Conservation (phyloP, 1,139 yeast genomes). For the Yamadazyma diddensiae region DNA sequence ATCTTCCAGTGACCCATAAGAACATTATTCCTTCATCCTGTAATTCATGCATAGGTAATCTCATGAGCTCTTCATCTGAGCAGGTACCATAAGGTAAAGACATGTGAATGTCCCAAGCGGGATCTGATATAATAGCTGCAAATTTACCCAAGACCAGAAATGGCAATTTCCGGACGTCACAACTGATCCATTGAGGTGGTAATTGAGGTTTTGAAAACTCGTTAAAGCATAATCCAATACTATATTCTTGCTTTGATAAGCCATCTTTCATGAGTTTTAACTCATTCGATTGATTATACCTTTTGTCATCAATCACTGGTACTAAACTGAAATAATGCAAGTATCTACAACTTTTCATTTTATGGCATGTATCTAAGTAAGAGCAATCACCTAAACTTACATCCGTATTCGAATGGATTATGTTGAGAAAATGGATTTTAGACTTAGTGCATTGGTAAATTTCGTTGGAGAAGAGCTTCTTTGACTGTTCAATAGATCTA, state of each 20-base stretch:
- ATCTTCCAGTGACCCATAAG: constrained; percentile 94
- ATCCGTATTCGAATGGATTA: constrained; percentile 58
- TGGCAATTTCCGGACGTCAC: constrained; percentile 75
- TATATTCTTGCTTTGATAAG: constrained; percentile 38
- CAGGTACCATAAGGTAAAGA: constrained; percentile 75
- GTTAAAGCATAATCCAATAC: constrained; percentile 54
- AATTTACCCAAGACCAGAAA: constrained; percentile 73
- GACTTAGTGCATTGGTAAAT: constrained; percentile 39
- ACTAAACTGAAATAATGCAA: constrained; percentile 70
- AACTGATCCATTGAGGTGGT: constrained; percentile 84
- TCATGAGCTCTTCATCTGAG: constrained; percentile 66
- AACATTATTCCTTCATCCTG: constrained; percentile 83
- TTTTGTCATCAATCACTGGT: constrained; percentile 28
- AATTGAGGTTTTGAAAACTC: constrained; percentile 23
- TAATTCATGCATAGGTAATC: constrained; percentile 61
- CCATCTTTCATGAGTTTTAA: constrained; percentile 19
- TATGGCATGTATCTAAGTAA: constrained; percentile 89
- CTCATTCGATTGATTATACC: constrained; percentile 8
- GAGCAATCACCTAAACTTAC: constrained; percentile 83
- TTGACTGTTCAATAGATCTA: constrained; percentile 18
- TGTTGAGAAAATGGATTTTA: constrained; percentile 63
- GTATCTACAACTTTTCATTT: constrained; percentile 74
- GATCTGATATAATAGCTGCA: constrained; percentile 87
- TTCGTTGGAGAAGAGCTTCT: constrained; percentile 24
- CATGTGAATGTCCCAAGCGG: constrained; percentile 89